Percentiles rank a stretch among this genome's conserved stretches.
Evolutionary conservation across 2,329 filamentous ascomycete genomes (phyloP).

Genomic region (Colletotrichum sp.): DNA sequence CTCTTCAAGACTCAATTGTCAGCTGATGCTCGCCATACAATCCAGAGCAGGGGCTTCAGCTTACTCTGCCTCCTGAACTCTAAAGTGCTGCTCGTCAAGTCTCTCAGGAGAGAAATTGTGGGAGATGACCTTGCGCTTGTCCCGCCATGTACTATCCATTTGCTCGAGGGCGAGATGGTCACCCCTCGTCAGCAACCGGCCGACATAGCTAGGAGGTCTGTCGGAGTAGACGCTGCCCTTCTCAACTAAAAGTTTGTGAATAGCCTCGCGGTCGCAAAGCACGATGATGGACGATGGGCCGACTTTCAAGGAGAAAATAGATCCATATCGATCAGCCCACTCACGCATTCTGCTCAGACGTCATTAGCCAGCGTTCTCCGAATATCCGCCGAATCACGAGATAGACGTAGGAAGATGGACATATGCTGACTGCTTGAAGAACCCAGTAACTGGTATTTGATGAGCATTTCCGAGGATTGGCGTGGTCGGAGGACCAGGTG

Average conservation of each 20-base stretch:
- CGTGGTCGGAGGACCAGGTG: slow-evolving; percentile 40
- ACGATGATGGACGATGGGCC: slow-evolving; percentile 44
- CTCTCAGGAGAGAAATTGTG: slow-evolving; percentile 44
- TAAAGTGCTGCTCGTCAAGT: slow-evolving; percentile 42
- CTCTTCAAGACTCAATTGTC: background rate
- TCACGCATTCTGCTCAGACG: slow-evolving; percentile 39
- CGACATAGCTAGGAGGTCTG: slow-evolving; percentile 31
- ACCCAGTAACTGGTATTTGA: slow-evolving; percentile 8
- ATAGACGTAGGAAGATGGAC: background rate
- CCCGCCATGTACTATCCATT: slow-evolving; percentile 45
- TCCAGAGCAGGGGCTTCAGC: background rate
- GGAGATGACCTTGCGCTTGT: slow-evolving; percentile 45
- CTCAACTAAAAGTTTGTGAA: slow-evolving; percentile 50
- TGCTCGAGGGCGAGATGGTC: slow-evolving; percentile 46
- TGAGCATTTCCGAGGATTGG: slow-evolving; percentile 47
- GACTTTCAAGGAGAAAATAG: slow-evolving; percentile 46
- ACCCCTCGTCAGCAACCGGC: slow-evolving; percentile 23
- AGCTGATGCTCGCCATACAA: background rate
- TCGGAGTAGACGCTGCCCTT: slow-evolving; percentile 46
- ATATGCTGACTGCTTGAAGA: slow-evolving; percentile 4
- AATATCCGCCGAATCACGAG: background rate
- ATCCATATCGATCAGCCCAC: slow-evolving; percentile 48
- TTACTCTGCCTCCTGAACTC: slow-evolving; percentile 45
- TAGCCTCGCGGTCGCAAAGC: slow-evolving; percentile 40
- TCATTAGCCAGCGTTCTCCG: background rate